Percentiles rank a stretch among this genome's conserved stretches.
phyloP scores from a whole-genome alignment of 805 yeast species.

The Cyberlindnera misumaiensis region DNA sequence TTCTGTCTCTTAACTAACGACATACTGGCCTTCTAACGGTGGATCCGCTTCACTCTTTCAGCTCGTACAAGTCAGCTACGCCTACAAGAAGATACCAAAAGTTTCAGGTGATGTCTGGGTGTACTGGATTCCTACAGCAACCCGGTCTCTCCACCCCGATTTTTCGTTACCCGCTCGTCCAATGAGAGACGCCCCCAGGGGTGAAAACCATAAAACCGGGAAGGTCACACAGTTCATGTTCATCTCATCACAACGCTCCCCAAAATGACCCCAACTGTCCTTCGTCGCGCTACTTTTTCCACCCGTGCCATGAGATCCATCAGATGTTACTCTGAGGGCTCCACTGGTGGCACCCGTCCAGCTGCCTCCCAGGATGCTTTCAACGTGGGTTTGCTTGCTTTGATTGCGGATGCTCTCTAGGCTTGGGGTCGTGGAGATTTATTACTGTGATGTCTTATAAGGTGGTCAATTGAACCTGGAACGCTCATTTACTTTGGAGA shows the following conservation, averaged over 20 bases:
- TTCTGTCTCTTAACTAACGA: slow-evolving; percentile 31
- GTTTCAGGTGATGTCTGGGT: not conserved
- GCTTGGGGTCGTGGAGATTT: too few species aligned
- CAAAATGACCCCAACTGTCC: slow-evolving; percentile 21
- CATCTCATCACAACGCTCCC: slow-evolving; percentile 1
- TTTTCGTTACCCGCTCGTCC: not conserved
- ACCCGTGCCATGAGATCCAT: slow-evolving; percentile 17
- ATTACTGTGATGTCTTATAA: too few species aligned
- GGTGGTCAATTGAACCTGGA: too few species aligned
- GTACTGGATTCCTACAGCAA: not conserved
- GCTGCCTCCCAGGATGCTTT: slow-evolving; percentile 49
- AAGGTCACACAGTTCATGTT: too few species aligned
- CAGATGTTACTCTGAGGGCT: slow-evolving; percentile 44
- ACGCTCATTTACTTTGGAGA: too few species aligned
- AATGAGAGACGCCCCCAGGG: not conserved
- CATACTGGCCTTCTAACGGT: slow-evolving; percentile 15
- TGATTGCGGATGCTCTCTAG: too few species aligned
- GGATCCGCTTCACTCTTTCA: too few species aligned
- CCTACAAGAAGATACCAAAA: too few species aligned
- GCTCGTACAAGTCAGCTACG: too few species aligned
- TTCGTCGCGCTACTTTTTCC: slow-evolving; percentile 34
- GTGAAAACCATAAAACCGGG: too few species aligned
- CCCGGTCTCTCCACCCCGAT: too few species aligned
- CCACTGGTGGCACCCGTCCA: slow-evolving; percentile 54
- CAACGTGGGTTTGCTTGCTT: not conserved